A percentile compares a stretch with the other conserved stretches of the same genome.
These are phyloP conservation scores for Hypoxylon crocopeplum DNA, from an alignment of 495 filamentous ascomycete species.

Conservation along the genomic window DNA sequence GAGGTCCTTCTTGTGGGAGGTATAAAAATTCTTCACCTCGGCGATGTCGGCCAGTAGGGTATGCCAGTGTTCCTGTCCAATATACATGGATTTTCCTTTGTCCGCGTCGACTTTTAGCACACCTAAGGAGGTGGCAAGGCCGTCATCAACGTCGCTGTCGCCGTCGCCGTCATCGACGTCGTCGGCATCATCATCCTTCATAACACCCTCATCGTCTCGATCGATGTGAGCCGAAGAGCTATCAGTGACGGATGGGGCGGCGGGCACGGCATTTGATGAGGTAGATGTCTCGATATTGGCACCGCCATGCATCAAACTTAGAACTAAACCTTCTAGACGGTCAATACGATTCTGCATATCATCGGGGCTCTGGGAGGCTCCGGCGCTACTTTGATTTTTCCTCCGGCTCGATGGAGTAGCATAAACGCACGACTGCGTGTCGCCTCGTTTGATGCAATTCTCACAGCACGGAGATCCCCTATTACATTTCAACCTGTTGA, in stretches of 20 bases:
- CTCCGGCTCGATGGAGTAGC: conserved; percentile 78
- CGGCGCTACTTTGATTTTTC: conserved; percentile 67
- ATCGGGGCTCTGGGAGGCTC: conserved; percentile 73
- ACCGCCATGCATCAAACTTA: conserved; percentile 96
- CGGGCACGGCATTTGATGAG: conserved; percentile 63
- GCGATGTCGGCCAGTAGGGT: conserved; percentile 86
- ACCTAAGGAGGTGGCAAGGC: conserved; percentile 80
- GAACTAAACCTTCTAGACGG: conserved; percentile 89
- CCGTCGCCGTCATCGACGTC: conserved; percentile 63
- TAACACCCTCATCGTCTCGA: conserved; percentile 60
- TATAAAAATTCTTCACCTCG: conserved; percentile 92
- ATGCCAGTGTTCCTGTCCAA: conserved; percentile 91
- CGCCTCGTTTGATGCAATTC: conserved; percentile 90
- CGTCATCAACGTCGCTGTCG: conserved; percentile 85
- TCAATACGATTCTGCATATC: conserved; percentile 99
- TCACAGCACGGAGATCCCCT: conserved; percentile 84
- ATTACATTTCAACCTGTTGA: conserved; percentile 79
- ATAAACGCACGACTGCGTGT: conserved; percentile 87
- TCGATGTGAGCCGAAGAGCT: conserved; percentile 68
- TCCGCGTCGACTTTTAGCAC: conserved; percentile 86
- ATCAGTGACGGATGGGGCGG: conserved; percentile 68
- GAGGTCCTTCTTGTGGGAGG: conserved; percentile 61
- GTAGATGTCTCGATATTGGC: conserved; percentile 52
- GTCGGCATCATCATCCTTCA: conserved; percentile 61
- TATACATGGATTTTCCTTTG: conserved; percentile 79